phyloP scores from a whole-genome alignment of 768 basidiomycete species.

The Leccinum olivaceopallidum region DNA sequence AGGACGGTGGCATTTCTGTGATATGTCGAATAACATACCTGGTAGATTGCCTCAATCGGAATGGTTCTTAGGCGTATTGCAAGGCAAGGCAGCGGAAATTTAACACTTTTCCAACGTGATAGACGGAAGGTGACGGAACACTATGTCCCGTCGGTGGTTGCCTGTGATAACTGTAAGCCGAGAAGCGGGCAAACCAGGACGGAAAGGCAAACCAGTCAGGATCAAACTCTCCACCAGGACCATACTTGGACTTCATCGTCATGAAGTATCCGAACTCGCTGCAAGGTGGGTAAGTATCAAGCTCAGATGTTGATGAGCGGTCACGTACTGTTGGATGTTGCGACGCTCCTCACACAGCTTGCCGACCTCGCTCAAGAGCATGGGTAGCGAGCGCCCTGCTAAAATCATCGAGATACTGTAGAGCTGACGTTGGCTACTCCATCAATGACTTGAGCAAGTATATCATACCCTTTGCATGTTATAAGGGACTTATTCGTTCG shows the following conservation, averaged over 20 bases:
- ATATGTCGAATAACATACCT: too few species aligned
- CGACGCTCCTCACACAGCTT: constrained; percentile 79
- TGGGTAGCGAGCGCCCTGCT: constrained; percentile 75
- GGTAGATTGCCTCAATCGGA: too few species aligned
- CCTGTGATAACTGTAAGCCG: constrained; percentile 29
- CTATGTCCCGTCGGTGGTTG: constrained; percentile 44
- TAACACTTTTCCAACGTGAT: constrained; percentile 6
- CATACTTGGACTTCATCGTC: constrained; percentile 71
- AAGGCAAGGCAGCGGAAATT: too few species aligned
- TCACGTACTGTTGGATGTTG: constrained; percentile 71
- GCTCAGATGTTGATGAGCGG: background rate
- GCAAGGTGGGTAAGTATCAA: constrained; percentile 8
- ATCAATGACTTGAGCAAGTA: constrained; percentile 4
- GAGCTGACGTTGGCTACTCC: constrained; percentile 1
- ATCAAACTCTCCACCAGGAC: constrained; percentile 84
- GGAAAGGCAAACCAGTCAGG: constrained; percentile 61
- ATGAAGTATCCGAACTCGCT: constrained; percentile 79
- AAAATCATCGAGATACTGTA: constrained; percentile 83
- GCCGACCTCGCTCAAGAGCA: constrained; percentile 81
- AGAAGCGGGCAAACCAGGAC: background rate
- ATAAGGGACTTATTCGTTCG: constrained; percentile 75
- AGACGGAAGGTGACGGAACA: constrained; percentile 35
- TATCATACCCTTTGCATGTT: constrained; percentile 69
- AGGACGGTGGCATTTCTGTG: too few species aligned
- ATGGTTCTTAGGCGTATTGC: too few species aligned